Evolutionary conservation across 2,329 filamentous ascomycete genomes (phyloP), one percentile per base, ranked within the genome.

Genomic region (Ophiobolus disseminans): DNA sequence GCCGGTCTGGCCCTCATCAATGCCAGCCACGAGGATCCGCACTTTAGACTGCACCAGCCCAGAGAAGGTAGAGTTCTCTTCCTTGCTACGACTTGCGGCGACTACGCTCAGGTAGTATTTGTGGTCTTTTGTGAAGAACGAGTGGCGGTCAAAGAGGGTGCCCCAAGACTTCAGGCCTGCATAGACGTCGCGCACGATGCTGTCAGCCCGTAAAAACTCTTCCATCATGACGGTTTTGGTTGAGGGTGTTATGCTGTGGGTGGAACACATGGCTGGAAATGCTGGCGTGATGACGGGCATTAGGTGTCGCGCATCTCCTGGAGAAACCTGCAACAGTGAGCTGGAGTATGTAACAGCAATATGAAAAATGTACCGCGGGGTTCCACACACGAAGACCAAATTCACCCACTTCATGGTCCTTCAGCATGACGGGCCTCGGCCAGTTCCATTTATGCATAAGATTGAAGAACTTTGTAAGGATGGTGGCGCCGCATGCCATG

Each of bases 241-340:
- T 1, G 93, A 97, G 57, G 84, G 80, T 3, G 89, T 92, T 52
- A 99, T 87, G 66, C 96, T 97, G 78, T 96, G 94, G 0, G 94
- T 97, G 1, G 94, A 88, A 72, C 94, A 97, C 92, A 97, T 97
- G 40, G 91, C 95, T 2, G 94, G 94, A 70, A 97, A 97, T 1
- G 94, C 92, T 1, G 94, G 94, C 1, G 94, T 99, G 66, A 99
- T 97, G 73, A 99, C 90, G 21, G 94, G 94, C 94, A 99, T 99
- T 42, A 97, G 79, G 73, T 97, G 93, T 59, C 86, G 89, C 34
- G 84, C 84, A 72, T 97, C 94, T 45, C 85, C 83, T 52, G 86
- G 85, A 72, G 96, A 95, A 22, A 91, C 78, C 82, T 90, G 37
- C 22, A 4, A n/a, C 20, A 17, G 21, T 61, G 23, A 61, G 51